phyloP scores from a whole-genome alignment of 164 flowering plant species.

The Platanus orientalis region DNA sequence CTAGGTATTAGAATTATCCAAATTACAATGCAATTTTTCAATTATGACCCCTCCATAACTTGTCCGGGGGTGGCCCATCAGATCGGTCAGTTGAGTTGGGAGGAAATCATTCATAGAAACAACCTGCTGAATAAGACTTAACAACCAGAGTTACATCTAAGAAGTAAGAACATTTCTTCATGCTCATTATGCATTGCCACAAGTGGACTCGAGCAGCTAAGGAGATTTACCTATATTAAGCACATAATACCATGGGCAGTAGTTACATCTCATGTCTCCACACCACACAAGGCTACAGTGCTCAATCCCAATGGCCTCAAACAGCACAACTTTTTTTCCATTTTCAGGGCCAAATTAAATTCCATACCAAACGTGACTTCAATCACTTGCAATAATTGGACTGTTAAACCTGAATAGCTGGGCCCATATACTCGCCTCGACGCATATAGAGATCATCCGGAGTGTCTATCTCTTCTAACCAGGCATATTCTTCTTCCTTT shows the following conservation, averaged over 20 bases:
- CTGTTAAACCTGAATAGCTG: conserved; percentile 44
- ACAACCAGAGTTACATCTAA: too few relatives aligned
- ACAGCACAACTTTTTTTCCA: neutral
- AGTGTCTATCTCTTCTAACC: conserved; percentile 74
- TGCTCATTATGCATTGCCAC: neutral
- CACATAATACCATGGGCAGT: neutral
- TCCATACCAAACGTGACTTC: too few relatives aligned
- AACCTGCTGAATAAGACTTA: neutral
- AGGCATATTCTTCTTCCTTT: conserved; percentile 68
- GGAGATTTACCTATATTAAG: neutral
- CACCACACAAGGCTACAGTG: neutral
- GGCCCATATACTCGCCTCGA: conserved; percentile 63
- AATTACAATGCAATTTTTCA: too few relatives aligned
- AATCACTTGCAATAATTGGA: neutral
- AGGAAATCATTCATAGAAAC: neutral
- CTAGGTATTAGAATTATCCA: too few relatives aligned
- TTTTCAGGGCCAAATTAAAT: neutral
- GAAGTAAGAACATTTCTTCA: too few relatives aligned
- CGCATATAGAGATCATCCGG: conserved; percentile 89
- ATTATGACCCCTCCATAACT: too few relatives aligned
- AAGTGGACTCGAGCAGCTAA: neutral
- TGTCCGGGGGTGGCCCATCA: too few relatives aligned
- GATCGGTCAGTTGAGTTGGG: too few relatives aligned
- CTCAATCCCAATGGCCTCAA: neutral
- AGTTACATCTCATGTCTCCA: neutral